phyloP scores from a whole-genome alignment of 2,329 filamentous ascomycete genomes.

The Cercospora sp. region DNA sequence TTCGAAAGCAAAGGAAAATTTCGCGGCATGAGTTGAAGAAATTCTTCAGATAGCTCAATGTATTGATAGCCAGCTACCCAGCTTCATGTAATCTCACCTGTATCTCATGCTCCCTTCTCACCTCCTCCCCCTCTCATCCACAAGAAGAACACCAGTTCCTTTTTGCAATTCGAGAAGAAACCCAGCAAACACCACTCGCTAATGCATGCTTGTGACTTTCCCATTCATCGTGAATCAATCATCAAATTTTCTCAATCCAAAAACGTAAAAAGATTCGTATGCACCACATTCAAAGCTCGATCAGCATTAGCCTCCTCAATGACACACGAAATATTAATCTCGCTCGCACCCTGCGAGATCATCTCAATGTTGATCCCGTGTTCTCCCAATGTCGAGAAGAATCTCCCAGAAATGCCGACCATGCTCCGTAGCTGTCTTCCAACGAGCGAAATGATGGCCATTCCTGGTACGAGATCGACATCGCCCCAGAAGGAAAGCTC shows the following conservation, averaged over 20 bases:
- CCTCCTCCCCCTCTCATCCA: background rate
- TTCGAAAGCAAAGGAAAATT: background rate
- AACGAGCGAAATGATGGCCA: slow-evolving; percentile 94
- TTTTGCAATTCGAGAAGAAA: background rate
- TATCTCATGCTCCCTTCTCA: background rate
- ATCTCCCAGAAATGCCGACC: slow-evolving; percentile 83
- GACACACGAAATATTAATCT: slow-evolving; percentile 99
- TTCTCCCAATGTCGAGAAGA: slow-evolving; percentile 93
- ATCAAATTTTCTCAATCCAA: slow-evolving; percentile 59
- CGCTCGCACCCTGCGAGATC: slow-evolving; percentile 97
- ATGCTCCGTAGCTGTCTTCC: slow-evolving; percentile 98
- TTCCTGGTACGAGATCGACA: slow-evolving; percentile 83
- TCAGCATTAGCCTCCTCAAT: slow-evolving; percentile 90
- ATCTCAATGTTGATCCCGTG: slow-evolving; percentile 97
- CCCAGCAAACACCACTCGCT: background rate
- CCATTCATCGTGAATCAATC: background rate
- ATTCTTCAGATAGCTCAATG: background rate
- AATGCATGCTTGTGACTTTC: background rate
- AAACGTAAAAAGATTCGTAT: slow-evolving; percentile 96
- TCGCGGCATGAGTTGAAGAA: background rate
- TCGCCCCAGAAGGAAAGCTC: slow-evolving; percentile 81
- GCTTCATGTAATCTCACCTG: background rate
- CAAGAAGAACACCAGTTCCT: background rate
- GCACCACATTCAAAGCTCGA: slow-evolving; percentile 90
- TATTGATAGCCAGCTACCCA: background rate